Conservation (phyloP, 2,329 filamentous ascomycete species). For the Scopulariopsis brevicaulis region DNA sequence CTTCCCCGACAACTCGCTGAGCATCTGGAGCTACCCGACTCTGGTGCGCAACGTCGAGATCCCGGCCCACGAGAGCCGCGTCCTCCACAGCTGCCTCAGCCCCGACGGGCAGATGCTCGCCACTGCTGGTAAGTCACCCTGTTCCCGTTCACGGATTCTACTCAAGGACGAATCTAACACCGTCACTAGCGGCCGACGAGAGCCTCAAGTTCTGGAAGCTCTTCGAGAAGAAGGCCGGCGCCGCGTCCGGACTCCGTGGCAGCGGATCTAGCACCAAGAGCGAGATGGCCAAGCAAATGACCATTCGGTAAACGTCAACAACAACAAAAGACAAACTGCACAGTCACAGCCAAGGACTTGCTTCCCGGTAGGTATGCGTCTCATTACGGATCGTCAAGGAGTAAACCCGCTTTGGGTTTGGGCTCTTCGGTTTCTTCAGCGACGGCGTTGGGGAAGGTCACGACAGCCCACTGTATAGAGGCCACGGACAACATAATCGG, state of each 20-base stretch:
- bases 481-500: background rate
- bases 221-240: conserved; percentile 94
- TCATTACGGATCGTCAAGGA: conserved; percentile 1
- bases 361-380: conserved; percentile 5
- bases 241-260: conserved; percentile 50
- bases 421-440: conserved; percentile 27
- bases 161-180: background rate
- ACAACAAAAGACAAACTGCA: conserved; percentile 11
- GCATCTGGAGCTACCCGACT: conserved; percentile 98
- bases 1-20: conserved; percentile 98
- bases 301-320: conserved; percentile 53
- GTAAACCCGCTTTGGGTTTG: background rate
- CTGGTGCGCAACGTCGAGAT: conserved; percentile 97
- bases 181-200: conserved; percentile 67
- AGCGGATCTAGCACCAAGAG: conserved; percentile 63
- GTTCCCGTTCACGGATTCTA: background rate
- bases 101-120: conserved; percentile 97
- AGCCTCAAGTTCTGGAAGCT: conserved; percentile 99
- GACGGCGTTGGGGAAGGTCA: conserved; percentile 33
- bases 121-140: conserved; percentile 56
- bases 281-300: conserved; percentile 90
- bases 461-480: background rate
- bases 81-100: conserved; percentile 92
- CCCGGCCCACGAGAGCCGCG: conserved; percentile 90
- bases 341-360: background rate